phyloP scores from a whole-genome alignment of 805 yeast genomes.

The Candida succiphila region DNA sequence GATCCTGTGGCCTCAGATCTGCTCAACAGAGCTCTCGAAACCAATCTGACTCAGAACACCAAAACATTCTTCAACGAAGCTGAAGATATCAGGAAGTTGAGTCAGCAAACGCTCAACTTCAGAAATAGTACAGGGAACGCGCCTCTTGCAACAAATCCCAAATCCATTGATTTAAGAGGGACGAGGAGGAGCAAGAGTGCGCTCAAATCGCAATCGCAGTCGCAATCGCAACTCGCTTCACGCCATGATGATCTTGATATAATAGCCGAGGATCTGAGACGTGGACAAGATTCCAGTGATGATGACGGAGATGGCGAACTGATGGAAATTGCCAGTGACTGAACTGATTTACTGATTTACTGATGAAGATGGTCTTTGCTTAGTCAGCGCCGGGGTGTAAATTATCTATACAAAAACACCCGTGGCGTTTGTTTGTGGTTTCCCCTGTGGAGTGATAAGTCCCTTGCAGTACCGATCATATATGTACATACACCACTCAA shows the following conservation, averaged over 20 bases:
- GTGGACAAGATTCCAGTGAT: conserved; percentile 31
- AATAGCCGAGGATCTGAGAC: conserved; percentile 28
- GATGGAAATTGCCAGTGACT: conserved; percentile 52
- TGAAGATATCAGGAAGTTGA: background rate
- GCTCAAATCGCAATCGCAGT: background rate
- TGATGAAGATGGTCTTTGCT: no score
- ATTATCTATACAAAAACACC: no score
- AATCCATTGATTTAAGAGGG: conserved; percentile 17
- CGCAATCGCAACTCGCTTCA: background rate
- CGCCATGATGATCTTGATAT: conserved; percentile 19
- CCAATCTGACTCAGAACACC: conserved; percentile 24
- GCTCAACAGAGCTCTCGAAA: conserved; percentile 66
- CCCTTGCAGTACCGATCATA: no score
- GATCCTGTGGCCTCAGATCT: conserved; percentile 83
- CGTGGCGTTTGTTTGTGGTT: background rate
- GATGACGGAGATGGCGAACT: conserved; percentile 39
- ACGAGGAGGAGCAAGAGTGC: conserved; percentile 7
- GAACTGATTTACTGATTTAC: background rate
- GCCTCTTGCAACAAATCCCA: conserved; percentile 13
- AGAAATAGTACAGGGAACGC: conserved; percentile 7
- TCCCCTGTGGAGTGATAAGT: no score
- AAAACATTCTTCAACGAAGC: conserved; percentile 1
- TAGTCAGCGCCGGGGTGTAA: no score
- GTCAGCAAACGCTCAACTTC: background rate
- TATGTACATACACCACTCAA: no score